Evolutionary conservation across 179 eudicot species (phyloP).

Genomic region (Heliamphora pulchella): DNA sequence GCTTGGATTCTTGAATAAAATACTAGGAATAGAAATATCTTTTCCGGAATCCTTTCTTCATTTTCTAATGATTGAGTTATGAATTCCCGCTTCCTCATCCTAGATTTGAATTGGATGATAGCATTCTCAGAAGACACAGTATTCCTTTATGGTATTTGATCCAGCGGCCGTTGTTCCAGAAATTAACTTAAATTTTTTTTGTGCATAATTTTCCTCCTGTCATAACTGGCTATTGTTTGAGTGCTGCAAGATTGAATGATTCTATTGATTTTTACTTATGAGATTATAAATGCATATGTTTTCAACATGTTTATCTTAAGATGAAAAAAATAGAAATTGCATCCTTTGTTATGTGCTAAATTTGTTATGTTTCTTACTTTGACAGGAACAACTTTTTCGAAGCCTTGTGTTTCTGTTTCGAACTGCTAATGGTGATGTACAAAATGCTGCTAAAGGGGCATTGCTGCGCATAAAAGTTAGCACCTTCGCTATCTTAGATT

Average conservation of each 20-base stretch:
- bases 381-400: constrained; percentile 50
- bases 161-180: background rate
- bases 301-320: background rate
- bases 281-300: background rate
- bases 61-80: background rate
- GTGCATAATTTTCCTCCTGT: background rate
- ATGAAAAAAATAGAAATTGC: background rate
- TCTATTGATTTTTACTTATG: background rate
- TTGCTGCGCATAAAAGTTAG: constrained; percentile 57
- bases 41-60: background rate
- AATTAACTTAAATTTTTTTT: background rate
- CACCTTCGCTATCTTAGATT: constrained; percentile 8
- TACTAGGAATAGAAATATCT: background rate
- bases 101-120: background rate
- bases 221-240: background rate
- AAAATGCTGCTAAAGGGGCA: constrained; percentile 57
- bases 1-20: background rate
- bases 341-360: background rate
- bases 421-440: constrained; percentile 44
- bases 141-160: background rate
- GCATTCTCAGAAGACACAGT: background rate
- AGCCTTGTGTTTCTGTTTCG: constrained; percentile 57
- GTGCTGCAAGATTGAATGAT: background rate
- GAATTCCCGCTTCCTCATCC: background rate
- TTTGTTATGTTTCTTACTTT: constrained; percentile 11